phyloP scores from a whole-genome alignment of 2,329 filamentous ascomycete genomes.

The Xylaria sp. region DNA sequence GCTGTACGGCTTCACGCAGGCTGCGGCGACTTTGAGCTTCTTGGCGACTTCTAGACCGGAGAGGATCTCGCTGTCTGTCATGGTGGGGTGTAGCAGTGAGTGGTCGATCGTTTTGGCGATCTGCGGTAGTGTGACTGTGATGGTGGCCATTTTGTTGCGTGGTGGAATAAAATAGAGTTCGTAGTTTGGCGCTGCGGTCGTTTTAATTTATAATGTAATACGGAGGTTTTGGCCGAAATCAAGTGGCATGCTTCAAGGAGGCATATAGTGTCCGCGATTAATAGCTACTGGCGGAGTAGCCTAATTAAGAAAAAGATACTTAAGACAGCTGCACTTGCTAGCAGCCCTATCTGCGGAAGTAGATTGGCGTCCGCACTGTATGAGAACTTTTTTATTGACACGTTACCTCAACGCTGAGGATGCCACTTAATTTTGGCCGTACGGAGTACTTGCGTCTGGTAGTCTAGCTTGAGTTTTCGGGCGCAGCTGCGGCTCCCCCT shows the following conservation, averaged over 20 bases:
- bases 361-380: no score
- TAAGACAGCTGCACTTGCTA: no score
- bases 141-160: slow-evolving; percentile 38
- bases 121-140: slow-evolving; percentile 58
- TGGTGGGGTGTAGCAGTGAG: slow-evolving; percentile 70
- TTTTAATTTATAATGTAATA: slow-evolving; percentile 7
- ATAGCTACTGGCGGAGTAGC: no score
- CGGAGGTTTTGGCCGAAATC: no score
- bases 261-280: no score
- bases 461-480: background rate
- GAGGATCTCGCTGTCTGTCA: slow-evolving; percentile 66
- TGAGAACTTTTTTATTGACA: no score
- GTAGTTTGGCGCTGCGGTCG: background rate
- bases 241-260: no score
- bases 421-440: no score
- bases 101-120: slow-evolving; percentile 69
- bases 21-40: slow-evolving; percentile 63
- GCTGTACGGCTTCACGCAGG: slow-evolving; percentile 68
- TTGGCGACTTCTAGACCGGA: slow-evolving; percentile 61
- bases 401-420: no score
- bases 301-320: no score
- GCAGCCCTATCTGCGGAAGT: no score
- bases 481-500: background rate
- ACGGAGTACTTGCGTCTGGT: background rate
- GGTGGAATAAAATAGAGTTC: background rate